Evolutionary conservation across 352 stramenopile species (phyloP).

Genomic region (Aphanomyces stellatus): DNA sequence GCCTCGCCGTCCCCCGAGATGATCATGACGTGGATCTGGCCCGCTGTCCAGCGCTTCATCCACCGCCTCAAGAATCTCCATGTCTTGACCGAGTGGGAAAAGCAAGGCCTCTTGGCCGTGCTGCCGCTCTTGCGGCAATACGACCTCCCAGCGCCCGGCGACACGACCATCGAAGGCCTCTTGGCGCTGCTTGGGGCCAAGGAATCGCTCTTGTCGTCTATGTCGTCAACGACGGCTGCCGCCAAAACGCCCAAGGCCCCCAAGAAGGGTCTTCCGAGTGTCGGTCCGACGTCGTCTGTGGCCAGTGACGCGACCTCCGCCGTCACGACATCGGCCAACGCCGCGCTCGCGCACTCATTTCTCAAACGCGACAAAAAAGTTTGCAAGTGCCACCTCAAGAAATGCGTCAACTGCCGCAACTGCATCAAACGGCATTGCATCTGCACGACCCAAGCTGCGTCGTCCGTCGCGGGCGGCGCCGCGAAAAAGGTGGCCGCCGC

Average conservation of each 20-base stretch:
- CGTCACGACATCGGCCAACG: not conserved
- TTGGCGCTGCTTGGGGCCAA: constrained; percentile 39
- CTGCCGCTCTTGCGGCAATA: constrained; percentile 49
- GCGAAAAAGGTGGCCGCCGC: too few species aligned
- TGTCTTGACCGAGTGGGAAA: constrained; percentile 37
- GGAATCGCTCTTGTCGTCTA: not conserved
- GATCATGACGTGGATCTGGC: constrained; percentile 31
- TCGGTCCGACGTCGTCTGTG: not conserved
- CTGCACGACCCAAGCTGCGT: constrained; percentile 1
- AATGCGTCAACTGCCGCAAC: constrained; percentile 23
- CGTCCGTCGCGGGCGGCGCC: not conserved
- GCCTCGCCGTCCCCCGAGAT: constrained; percentile 14
- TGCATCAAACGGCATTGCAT: constrained; percentile 24
- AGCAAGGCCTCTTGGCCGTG: constrained; percentile 34
- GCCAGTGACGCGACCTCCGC: not conserved
- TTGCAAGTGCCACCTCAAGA: constrained; percentile 25
- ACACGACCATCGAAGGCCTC: constrained; percentile 38
- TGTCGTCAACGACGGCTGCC: not conserved
- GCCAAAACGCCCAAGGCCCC: constrained; percentile 11
- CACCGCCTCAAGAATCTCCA: constrained; percentile 41
- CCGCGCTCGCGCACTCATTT: not conserved
- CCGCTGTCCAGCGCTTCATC: constrained; percentile 47
- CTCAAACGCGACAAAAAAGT: constrained; percentile 15
- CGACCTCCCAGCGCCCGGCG: constrained; percentile 43
- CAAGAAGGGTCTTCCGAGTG: too few species aligned